These are phyloP conservation scores for Lobosporangium transversale DNA, from an alignment of 192 early-diverging fungal species.

Conservation along the genomic window DNA sequence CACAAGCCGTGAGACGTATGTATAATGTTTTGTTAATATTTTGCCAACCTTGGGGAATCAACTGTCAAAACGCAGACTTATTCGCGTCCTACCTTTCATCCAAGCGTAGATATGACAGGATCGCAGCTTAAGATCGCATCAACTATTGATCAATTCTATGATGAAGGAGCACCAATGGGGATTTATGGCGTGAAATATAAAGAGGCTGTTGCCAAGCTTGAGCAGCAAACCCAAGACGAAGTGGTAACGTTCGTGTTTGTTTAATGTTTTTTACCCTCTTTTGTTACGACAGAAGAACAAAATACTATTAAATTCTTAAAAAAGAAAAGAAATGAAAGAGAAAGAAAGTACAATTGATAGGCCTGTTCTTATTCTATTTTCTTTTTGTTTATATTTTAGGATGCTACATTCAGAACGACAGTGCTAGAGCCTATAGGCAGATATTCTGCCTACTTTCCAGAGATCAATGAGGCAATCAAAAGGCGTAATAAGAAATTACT, in stretches of 20 bases:
- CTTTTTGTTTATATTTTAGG: conserved; percentile 50
- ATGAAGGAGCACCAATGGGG: conserved; percentile 79
- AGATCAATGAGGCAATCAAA: conserved; percentile 92
- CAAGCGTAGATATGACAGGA: conserved; percentile 75
- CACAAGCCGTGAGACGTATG: conserved; percentile 81
- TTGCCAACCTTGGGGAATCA: neutral
- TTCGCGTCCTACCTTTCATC: neutral
- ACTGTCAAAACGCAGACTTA: neutral
- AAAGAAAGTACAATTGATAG: neutral
- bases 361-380: neutral
- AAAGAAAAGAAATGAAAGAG: neutral
- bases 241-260: no score
- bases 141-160: conserved; percentile 89
- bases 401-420: conserved; percentile 84
- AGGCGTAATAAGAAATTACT: conserved; percentile 87
- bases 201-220: conserved; percentile 80
- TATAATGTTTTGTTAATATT: neutral
- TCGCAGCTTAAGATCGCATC: conserved; percentile 88
- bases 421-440: conserved; percentile 92
- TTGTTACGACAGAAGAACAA: neutral
- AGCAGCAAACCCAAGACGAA: conserved; percentile 79
- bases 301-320: neutral
- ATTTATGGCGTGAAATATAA: conserved; percentile 84
- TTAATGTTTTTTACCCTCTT: neutral
- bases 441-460: conserved; percentile 88